Percentiles rank a stretch among this genome's conserved stretches.
These are phyloP conservation scores for Stachybotrys elegans DNA, from an alignment of 2,329 filamentous ascomycete genomes.

Conservation along the genomic window DNA sequence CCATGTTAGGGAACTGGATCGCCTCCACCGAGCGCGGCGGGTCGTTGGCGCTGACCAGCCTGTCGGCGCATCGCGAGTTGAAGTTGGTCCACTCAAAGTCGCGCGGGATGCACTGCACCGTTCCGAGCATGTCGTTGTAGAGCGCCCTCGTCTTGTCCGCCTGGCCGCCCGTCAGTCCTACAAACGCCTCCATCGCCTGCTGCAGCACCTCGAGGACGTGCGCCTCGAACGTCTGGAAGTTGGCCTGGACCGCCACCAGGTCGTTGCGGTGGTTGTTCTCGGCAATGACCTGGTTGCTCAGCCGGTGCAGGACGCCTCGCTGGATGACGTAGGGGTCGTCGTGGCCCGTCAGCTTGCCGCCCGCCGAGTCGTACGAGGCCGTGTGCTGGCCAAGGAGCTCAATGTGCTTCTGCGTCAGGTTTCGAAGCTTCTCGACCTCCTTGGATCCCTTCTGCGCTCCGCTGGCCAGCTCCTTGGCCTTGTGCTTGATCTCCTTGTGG, in stretches of 20 bases:
- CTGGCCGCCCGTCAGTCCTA: slow-evolving; percentile 73
- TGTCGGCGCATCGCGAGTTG: slow-evolving; percentile 60
- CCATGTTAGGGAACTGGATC: slow-evolving; percentile 83
- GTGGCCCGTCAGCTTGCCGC: slow-evolving; percentile 62
- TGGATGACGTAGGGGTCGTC: slow-evolving; percentile 88
- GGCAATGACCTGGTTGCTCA: slow-evolving; percentile 86
- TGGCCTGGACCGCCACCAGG: slow-evolving; percentile 83
- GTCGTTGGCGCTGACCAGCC: slow-evolving; percentile 73
- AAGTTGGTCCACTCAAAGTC: slow-evolving; percentile 95
- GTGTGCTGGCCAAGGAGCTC: slow-evolving; percentile 86
- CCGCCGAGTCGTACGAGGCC: slow-evolving; percentile 70
- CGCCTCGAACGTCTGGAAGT: slow-evolving; percentile 80
- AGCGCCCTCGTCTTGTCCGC: slow-evolving; percentile 75
- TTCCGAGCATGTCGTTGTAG: slow-evolving; percentile 77
- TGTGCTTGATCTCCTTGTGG: slow-evolving; percentile 95
- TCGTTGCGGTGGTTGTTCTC: slow-evolving; percentile 97
- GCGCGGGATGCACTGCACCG: slow-evolving; percentile 68
- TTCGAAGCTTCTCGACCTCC: slow-evolving; percentile 84
- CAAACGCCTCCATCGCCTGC: slow-evolving; percentile 76
- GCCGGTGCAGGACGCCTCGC: slow-evolving; percentile 73
- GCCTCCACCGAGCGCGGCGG: slow-evolving; percentile 68
- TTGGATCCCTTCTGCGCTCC: slow-evolving; percentile 83
- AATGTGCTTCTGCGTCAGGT: slow-evolving; percentile 88
- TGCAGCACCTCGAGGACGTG: slow-evolving; percentile 82
- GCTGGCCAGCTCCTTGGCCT: slow-evolving; percentile 79